A percentile compares a stretch with the other conserved stretches of the same genome.
Evolutionary conservation across 2,329 filamentous ascomycete species (phyloP).

Genomic region (Emergomyces pasteurianus): DNA sequence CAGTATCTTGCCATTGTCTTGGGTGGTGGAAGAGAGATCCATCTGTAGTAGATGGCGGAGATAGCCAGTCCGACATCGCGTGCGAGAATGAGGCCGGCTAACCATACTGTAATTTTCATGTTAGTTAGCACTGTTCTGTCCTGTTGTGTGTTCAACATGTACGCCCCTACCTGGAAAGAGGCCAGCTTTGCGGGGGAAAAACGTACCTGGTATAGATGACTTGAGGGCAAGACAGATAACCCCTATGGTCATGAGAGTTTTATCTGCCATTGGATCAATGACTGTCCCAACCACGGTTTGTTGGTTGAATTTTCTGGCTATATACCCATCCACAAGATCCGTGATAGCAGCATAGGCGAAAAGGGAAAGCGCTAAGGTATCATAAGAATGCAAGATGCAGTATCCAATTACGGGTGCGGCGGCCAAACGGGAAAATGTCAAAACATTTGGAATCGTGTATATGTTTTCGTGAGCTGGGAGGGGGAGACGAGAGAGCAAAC

Average conservation of each 20-base stretch:
- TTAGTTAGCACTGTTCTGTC: neutral
- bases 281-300: slow-evolving; percentile 91
- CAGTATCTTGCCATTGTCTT: slow-evolving; percentile 91
- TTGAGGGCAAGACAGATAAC: slow-evolving; percentile 77
- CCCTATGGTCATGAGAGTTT: slow-evolving; percentile 85
- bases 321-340: slow-evolving; percentile 86
- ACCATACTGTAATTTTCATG: slow-evolving; percentile 49
- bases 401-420: slow-evolving; percentile 81
- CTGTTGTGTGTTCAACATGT: neutral
- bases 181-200: slow-evolving; percentile 10
- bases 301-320: slow-evolving; percentile 74
- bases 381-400: slow-evolving; percentile 70
- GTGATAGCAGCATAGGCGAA: slow-evolving; percentile 88
- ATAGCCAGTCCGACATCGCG: slow-evolving; percentile 73
- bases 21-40: slow-evolving; percentile 82
- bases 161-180: neutral
- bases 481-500: slow-evolving; percentile 23
- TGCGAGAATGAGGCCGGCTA: slow-evolving; percentile 81
- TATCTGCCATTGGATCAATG: slow-evolving; percentile 95
- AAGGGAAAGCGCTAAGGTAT: slow-evolving; percentile 66
- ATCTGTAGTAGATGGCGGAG: slow-evolving; percentile 87
- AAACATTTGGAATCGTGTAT: slow-evolving; percentile 87
- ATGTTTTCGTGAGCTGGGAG: slow-evolving; percentile 64
- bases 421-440: slow-evolving; percentile 75
- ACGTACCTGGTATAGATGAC: slow-evolving; percentile 63